phyloP scores from a whole-genome alignment of 108 stramenopile genomes.

The Pseudonitzschia delicatissima region DNA sequence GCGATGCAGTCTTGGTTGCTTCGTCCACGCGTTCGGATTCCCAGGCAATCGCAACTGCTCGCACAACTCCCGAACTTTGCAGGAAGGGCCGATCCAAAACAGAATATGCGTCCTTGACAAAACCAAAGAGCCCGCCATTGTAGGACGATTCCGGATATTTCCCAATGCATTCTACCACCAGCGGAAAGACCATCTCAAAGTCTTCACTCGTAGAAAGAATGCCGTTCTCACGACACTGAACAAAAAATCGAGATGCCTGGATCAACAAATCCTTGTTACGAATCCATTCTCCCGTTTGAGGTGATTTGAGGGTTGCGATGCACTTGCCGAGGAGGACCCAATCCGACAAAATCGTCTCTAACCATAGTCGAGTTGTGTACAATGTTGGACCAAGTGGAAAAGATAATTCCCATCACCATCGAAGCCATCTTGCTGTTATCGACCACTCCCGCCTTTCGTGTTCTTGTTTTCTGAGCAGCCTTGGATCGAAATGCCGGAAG shows the following conservation, averaged over 20 bases:
- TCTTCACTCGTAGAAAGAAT: slow-evolving; percentile 7
- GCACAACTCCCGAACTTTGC: not conserved
- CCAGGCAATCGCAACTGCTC: not conserved
- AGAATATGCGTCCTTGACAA: not conserved
- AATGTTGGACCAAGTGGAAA: not conserved
- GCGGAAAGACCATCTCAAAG: not conserved
- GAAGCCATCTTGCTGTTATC: not conserved
- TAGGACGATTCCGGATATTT: not conserved
- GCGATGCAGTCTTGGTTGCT: not conserved
- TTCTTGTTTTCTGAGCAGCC: not conserved
- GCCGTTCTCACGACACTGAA: not conserved
- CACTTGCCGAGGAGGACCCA: not conserved
- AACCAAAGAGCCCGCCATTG: not conserved
- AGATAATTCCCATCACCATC: not conserved
- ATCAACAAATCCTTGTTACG: not conserved
- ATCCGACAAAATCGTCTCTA: not conserved
- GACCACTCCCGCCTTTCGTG: not conserved
- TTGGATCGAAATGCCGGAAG: not conserved
- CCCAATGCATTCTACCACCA: slow-evolving; percentile 3
- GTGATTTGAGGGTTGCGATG: not conserved
- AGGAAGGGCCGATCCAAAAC: not conserved
- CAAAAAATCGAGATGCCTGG: slow-evolving; percentile 6
- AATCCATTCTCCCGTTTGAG: not conserved
- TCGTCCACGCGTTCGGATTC: not conserved
- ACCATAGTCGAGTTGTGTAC: not conserved